Base-by-base conservation (phyloP, 495 filamentous ascomycete genomes). In the Cladorrhinum samala region DNA sequence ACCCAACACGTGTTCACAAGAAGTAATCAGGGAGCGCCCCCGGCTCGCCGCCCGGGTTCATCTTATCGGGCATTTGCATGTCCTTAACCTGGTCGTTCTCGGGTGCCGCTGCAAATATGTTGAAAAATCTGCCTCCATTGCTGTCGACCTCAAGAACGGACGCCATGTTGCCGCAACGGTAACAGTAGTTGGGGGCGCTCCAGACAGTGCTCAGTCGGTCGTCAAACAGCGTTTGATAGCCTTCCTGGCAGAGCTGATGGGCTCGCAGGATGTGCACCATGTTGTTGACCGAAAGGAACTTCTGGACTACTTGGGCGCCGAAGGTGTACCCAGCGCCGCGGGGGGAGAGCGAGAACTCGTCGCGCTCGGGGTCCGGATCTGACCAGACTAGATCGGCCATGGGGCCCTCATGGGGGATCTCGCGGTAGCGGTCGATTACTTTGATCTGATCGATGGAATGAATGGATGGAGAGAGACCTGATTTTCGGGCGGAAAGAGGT, bases 341-440 rank as follows among this genome's bases (percentile, higher is more conserved):
- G 5, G 94, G 94, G 6, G 88, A 94, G 2, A 98, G 79, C 0
- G 86, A 91, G 74, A 98, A 98, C 67, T 98, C 93, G 67, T 98
- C 93, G 20, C 91, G 82, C 51, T 97, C 93, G 1, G 89, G 84
- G 61, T 98, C 93, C 1, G 93, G 93, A 64, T 98, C 93, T 1
- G 89, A 94, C 93, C 93, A 98, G 16, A 98, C 93, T 4, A 98
- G 72, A 65, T 98, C 93, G n/a, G 93, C 93, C 93, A 98, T 98
- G 3, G 93, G 93, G 0, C 93, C 93, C 69, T 98, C 93, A 69
- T 98, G 93, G 1, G 93, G 93, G 45, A 98, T 98, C 65, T 98
- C 93, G 39, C 93, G 83, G 73, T 96, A 98, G 6, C 93, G 89
- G 73, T 98, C 93, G 65, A 98, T 96, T 64, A 97, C 91, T 69